These are phyloP conservation scores for Lentinus tigrinus DNA, from an alignment of 768 basidiomycete genomes.

Conservation along the genomic window DNA sequence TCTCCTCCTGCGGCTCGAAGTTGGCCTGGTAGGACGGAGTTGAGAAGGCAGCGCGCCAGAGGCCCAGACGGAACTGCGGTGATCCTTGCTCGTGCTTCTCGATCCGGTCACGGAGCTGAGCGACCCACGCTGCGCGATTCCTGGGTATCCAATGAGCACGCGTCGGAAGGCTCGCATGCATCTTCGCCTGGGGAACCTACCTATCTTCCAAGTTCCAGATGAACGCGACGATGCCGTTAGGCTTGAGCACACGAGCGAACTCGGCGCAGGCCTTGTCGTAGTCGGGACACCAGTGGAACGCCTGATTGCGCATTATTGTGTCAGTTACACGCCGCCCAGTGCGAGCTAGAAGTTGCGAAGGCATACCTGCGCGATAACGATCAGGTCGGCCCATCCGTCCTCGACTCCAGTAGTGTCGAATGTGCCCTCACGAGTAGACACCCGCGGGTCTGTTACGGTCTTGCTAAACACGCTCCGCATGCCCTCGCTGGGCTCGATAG, in stretches of 20 bases:
- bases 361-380: constrained; percentile 71
- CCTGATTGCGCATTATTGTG: constrained; percentile 41
- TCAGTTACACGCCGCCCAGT: neutral
- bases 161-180: neutral
- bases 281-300: constrained; percentile 93
- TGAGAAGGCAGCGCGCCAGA: constrained; percentile 73
- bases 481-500: constrained; percentile 83
- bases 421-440: constrained; percentile 58
- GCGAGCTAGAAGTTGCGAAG: neutral
- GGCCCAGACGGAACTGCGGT: constrained; percentile 77
- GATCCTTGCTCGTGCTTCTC: constrained; percentile 69
- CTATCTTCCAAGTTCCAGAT: constrained; percentile 94
- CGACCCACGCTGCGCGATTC: constrained; percentile 70
- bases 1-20: constrained; percentile 63
- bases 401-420: constrained; percentile 65
- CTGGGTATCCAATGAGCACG: constrained; percentile 32
- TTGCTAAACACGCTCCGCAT: constrained; percentile 76
- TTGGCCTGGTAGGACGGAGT: constrained; percentile 54
- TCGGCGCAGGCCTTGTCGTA: constrained; percentile 70
- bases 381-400: constrained; percentile 73
- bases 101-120: constrained; percentile 63
- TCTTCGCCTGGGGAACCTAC: constrained; percentile 30
- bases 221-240: constrained; percentile 64
- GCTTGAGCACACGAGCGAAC: constrained; percentile 79
- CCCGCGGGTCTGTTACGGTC: constrained; percentile 52